Evolutionary conservation across 2,329 filamentous ascomycete species (phyloP), one percentile per base, ranked within the genome.

Genomic region (Metarhizium brunneum): DNA sequence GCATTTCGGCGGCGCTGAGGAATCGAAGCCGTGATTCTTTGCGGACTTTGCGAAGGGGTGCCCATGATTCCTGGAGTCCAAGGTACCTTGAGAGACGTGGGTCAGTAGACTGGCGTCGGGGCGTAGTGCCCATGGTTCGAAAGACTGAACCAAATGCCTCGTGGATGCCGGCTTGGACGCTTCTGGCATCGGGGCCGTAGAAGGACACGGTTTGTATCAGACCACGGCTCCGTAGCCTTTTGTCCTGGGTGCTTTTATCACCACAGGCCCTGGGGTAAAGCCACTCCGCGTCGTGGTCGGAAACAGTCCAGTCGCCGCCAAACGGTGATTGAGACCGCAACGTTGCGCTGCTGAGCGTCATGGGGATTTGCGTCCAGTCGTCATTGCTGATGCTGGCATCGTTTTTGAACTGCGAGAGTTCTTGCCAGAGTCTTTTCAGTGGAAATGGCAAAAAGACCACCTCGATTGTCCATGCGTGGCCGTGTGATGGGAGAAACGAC

Each of bases 31-130:
- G 80, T 0, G 85, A 85, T 56, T 90, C 86, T 64, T 87, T 90
- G 65, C 88, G 82, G 2, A 90, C 73, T 67, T 92, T 92, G 52
- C 88, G 82, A 18, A 92, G 73, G 5, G 88, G 88, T n/a, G 92
- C 79, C 79, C 87, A 90, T 0, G 81, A 70, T 47, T 86, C 84
- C 54, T 80, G 78, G 18, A 92, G 74, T 6, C 84, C 88, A 20
- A 85, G 72, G 53, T 79, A 83, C 45, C 73, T 73, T 4, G 70
- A 62, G 11, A 72, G 64, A 5, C 65, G 63, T 7, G 62, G 63
- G 38, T 66, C 63, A 6, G 61, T 57, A 3, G 64, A 59, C 18
- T 64, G 62, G 0, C 65, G 61, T 6, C 67, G 65, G 10, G 69
- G 60, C n/a, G 59, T 59, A 16, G 72, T 64, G 50, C 66, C 65